Base-by-base conservation (phyloP, 2,329 filamentous ascomycete species). In the Westerdykella sp. region DNA sequence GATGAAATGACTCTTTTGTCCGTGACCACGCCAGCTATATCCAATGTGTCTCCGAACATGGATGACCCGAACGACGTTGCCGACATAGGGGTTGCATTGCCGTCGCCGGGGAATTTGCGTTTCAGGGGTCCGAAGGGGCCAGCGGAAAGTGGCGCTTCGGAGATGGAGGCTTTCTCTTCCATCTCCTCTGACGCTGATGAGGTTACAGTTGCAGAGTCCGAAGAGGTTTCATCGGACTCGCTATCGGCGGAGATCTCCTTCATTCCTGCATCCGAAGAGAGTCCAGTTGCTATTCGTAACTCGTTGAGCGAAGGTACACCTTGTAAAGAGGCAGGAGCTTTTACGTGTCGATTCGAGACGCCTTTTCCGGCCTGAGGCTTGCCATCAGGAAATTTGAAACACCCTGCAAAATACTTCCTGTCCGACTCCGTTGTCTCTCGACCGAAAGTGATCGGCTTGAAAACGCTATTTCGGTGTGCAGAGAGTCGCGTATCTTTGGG, bases 351-450 rank as follows among this genome's bases (percentile, higher is more conserved):
- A 11, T 9, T 36, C 21, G 4, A 32, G 12, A 41, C 11, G 25
- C 54, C 38, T 12, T 30, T 40, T 14, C 28, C 14, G 12, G 31
- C 34, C 23, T 23, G n/a, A 6, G 23, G 28, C n/a, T 54, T 53
- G 15, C 45, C 41, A 22, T 49, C 36, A 3, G 47, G n/a, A 14
- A 58, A 54, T 34, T 53, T 56, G 36, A 68, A 78, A 38, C 70
- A 72, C 7, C 74, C 75, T 25, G 68, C 60, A 37, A 69, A 66
- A 59, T 81, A 81, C 53, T 79, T 80, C 16, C 73, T 65, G 54
- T 78, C 73, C 43, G 73, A 72, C 18, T 68, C 51, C 32, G 66
- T 64, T 43, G 78, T 56, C 40, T 69, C 71, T 30, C 67, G 65
- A 48, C 70, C 72, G 55, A 81, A 81, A 7, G 60, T 52, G 6